phyloP scores from a whole-genome alignment of 1,139 yeast genomes.

The Scheffersomyces titani region DNA sequence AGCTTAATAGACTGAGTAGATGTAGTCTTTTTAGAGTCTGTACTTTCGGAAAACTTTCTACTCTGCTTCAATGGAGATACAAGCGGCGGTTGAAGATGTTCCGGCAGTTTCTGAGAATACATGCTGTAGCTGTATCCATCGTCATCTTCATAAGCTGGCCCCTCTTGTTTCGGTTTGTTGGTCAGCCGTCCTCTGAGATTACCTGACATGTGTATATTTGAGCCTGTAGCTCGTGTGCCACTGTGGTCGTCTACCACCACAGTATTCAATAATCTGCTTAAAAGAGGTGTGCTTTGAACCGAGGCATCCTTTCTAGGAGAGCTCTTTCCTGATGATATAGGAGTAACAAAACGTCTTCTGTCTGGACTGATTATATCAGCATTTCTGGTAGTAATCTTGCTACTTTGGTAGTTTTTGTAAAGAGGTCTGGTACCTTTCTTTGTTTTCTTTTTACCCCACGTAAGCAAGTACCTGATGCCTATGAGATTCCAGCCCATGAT shows the following conservation, averaged over 20 bases:
- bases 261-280: slow-evolving; percentile 3
- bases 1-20: not conserved
- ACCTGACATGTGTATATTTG: not conserved
- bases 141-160: slow-evolving; percentile 8
- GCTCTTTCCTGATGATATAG: not conserved
- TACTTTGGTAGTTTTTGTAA: not conserved
- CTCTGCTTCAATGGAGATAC: not conserved
- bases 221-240: not conserved
- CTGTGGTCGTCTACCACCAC: slow-evolving; percentile 1
- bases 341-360: not conserved
- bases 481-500: slow-evolving; percentile 10
- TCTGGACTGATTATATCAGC: not conserved
- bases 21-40: not conserved
- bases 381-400: not conserved
- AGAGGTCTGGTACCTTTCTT: not conserved
- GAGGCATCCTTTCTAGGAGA: not conserved
- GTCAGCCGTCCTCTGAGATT: not conserved
- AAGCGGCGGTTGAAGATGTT: not conserved
- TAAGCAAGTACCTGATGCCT: slow-evolving; percentile 10
- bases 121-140: slow-evolving; percentile 8
- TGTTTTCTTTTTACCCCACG: slow-evolving; percentile 5
- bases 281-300: slow-evolving; percentile 4
- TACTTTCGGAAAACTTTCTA: not conserved
- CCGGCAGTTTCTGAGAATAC: not conserved
- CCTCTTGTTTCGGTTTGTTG: not conserved